Evolutionary conservation across 495 filamentous ascomycete species (phyloP), one percentile per base, ranked within the genome.

Genomic region (Bathelium albidoporum): DNA sequence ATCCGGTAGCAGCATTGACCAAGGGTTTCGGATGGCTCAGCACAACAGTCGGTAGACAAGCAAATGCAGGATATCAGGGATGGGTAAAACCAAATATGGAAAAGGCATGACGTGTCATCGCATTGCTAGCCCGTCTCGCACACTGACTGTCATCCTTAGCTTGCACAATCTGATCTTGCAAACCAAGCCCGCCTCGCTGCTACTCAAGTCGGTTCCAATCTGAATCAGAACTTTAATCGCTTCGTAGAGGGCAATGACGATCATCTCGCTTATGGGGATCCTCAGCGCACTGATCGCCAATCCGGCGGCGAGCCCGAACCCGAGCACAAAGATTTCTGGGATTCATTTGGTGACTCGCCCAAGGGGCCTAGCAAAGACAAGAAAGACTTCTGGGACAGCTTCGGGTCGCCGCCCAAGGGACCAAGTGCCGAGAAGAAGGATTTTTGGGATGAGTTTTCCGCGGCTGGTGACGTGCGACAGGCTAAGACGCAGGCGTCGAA

Each of bases 11-110:
- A 0, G 90, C 92, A 55, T 72, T 98, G 68, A 90, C 83, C 29
- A 97, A 96, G 76, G 88, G 94, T 5, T 92, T 97, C 68, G 92
- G 95, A 1, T 97, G 95, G 89, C 93, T 98, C 67, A 82, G 89
- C 20, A 85, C 81, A 14, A 87, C 89, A 34, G 91, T 97, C 16
- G 87, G 85, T 18, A 93, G 91, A 79, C 84, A 86, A 62, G 94
- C 91, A 16, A 94, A 95, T 80, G 89, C 82, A 0, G 83, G 96
- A 32, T 93, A 97, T 72, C 86, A 96, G 66, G 82, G 85, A 31
- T 96, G 87, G 76, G 87, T 98, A 41, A 89, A 92, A 75, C 94
- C 94, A 20, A 92, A 90, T 20, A 89, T 94, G 39, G 88, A 90
- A 71, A 87, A 89, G 80, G 85, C 95, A 78, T 64, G 80, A 74